Conservation (phyloP, 2,329 filamentous ascomycete species). For the Sphaerulina musiva region DNA sequence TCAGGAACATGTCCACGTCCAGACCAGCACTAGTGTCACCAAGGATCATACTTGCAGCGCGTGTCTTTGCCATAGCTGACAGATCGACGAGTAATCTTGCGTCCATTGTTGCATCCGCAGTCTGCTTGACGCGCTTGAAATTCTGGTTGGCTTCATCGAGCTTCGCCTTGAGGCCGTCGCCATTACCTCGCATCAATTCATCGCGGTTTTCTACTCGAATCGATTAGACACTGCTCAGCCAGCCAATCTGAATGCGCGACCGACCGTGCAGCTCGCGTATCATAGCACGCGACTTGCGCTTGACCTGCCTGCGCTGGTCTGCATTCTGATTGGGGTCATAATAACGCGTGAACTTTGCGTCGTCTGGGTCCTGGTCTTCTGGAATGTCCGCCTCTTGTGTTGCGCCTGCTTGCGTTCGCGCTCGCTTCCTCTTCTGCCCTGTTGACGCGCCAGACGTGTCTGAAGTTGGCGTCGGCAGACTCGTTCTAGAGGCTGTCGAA, state of each 20-base stretch:
- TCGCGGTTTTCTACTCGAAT: slow-evolving; percentile 57
- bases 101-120: slow-evolving; percentile 83
- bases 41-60: slow-evolving; percentile 65
- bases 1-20: slow-evolving; percentile 85
- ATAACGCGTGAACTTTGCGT: slow-evolving; percentile 35
- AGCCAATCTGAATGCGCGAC: not conserved
- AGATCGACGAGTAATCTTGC: slow-evolving; percentile 76
- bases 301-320: slow-evolving; percentile 63
- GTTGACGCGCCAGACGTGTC: slow-evolving; percentile 24
- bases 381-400: slow-evolving; percentile 19
- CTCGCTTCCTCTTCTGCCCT: slow-evolving; percentile 23
- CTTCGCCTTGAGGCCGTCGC: slow-evolving; percentile 44
- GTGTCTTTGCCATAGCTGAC: slow-evolving; percentile 73
- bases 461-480: slow-evolving; percentile 36
- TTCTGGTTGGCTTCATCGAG: slow-evolving; percentile 48
- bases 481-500: slow-evolving; percentile 7
- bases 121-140: slow-evolving; percentile 65
- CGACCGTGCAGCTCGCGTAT: slow-evolving; percentile 54
- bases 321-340: slow-evolving; percentile 82
- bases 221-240: slow-evolving; percentile 25
- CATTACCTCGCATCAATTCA: slow-evolving; percentile 60
- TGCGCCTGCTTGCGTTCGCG: not conserved
- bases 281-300: slow-evolving; percentile 64
- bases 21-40: slow-evolving; percentile 69
- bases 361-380: slow-evolving; percentile 24